phyloP scores from a whole-genome alignment of 176 grass and related monocot genomes.

The Paspalum vaginatum region DNA sequence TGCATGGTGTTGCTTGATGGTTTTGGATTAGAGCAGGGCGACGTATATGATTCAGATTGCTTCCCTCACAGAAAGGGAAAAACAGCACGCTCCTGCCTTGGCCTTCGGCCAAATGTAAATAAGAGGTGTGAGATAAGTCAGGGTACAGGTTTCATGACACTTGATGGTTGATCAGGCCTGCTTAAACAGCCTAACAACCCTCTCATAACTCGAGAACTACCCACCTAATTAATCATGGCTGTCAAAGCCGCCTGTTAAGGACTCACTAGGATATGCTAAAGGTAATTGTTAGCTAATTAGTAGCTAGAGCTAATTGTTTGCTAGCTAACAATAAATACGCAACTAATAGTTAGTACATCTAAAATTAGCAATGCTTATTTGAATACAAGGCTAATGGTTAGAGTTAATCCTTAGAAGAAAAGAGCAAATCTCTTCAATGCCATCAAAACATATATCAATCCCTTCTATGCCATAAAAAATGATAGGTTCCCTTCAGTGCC shows the following conservation, averaged over 20 bases:
- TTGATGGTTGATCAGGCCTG: background rate
- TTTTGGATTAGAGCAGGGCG: background rate
- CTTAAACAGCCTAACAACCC: background rate
- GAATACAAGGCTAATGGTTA: too few species aligned
- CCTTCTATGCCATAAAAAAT: background rate
- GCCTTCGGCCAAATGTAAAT: background rate
- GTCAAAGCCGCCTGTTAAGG: too few species aligned
- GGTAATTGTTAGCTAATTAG: too few species aligned
- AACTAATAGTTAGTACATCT: too few species aligned
- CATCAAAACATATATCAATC: background rate
- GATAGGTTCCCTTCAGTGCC: background rate
- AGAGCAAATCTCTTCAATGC: background rate
- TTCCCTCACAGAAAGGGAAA: background rate
- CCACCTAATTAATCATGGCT: background rate
- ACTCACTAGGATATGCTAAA: too few species aligned
- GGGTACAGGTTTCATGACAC: background rate
- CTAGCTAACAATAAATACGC: too few species aligned
- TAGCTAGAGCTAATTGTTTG: too few species aligned
- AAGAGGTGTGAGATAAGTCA: background rate
- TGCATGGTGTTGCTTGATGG: background rate
- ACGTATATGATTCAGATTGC: background rate
- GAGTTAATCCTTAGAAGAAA: too few species aligned
- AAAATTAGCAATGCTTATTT: too few species aligned
- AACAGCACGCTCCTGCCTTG: background rate
- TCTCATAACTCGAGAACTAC: background rate